These are phyloP conservation scores for Exophiala calicioides DNA, from an alignment of 2,329 filamentous ascomycete genomes.

Conservation along the genomic window DNA sequence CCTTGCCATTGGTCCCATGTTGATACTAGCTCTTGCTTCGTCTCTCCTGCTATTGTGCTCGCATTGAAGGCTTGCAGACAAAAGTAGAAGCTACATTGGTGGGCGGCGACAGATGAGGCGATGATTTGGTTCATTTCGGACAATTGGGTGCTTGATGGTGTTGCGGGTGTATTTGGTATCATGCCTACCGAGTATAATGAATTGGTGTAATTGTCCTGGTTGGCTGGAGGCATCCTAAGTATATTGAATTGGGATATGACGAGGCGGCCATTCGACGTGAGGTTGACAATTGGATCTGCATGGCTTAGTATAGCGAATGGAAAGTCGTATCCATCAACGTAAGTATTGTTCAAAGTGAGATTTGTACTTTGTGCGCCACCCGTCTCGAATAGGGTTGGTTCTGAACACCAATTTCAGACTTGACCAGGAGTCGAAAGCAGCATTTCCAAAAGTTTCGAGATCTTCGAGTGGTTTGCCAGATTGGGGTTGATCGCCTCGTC, in stretches of 20 bases:
- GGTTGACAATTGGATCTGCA: no score
- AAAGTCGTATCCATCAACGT: no score
- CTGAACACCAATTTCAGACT: not conserved
- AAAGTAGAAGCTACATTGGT: not conserved
- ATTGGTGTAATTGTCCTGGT: not conserved
- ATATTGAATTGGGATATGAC: no score
- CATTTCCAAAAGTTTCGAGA: not conserved
- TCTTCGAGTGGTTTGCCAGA: not conserved
- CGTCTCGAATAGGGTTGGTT: no score
- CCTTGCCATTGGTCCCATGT: slow-evolving; percentile 1
- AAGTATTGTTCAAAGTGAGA: no score
- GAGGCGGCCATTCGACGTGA: no score
- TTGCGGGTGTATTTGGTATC: no score
- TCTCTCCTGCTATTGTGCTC: not conserved
- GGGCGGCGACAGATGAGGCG: not conserved
- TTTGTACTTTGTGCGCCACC: not conserved
- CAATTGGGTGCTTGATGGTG: no score
- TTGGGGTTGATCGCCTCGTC: not conserved
- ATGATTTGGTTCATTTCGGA: no score
- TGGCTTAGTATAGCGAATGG: no score
- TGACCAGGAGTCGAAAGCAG: not conserved
- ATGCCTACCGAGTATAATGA: no score
- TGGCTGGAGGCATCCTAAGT: no score
- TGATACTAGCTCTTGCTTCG: not conserved
- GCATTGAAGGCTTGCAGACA: not conserved